These are phyloP conservation scores for Castanospermum australe DNA, from an alignment of 306 rosid genomes.

Conservation along the genomic window DNA sequence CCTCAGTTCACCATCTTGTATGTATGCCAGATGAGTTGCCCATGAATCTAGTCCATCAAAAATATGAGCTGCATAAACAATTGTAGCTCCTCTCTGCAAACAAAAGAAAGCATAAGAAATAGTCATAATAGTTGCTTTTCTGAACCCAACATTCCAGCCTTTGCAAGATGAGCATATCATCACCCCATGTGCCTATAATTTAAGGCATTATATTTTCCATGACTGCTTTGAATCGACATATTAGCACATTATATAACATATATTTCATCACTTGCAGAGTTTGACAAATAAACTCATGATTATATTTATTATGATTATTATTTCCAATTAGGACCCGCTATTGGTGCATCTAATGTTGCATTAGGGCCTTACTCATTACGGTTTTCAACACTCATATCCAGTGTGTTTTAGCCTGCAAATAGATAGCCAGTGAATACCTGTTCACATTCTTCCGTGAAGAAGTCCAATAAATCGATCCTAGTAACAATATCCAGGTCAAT, in stretches of 20 bases:
- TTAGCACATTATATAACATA: background rate
- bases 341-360: background rate
- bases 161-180: constrained; percentile 17
- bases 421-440: constrained; percentile 59
- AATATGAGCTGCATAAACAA: constrained; percentile 95
- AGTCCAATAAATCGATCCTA: constrained; percentile 83
- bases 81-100: constrained; percentile 77
- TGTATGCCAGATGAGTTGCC: constrained; percentile 95
- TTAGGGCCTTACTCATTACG: background rate
- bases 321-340: constrained; percentile 12
- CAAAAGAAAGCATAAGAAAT: constrained; percentile 16
- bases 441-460: constrained; percentile 93
- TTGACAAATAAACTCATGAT: constrained; percentile 2
- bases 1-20: constrained; percentile 85
- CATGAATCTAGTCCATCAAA: constrained; percentile 98
- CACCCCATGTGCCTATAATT: constrained; percentile 11
- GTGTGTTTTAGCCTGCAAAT: constrained; percentile 24
- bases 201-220: background rate
- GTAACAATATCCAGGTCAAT: constrained; percentile 97
- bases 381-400: background rate
- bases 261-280: background rate
- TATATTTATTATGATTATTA: background rate
- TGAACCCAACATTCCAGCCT: constrained; percentile 20
- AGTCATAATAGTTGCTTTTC: background rate
- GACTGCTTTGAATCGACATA: background rate